Evolutionary conservation across 192 early-diverging fungal species (phyloP).

Genomic region (Coemansia sp.): DNA sequence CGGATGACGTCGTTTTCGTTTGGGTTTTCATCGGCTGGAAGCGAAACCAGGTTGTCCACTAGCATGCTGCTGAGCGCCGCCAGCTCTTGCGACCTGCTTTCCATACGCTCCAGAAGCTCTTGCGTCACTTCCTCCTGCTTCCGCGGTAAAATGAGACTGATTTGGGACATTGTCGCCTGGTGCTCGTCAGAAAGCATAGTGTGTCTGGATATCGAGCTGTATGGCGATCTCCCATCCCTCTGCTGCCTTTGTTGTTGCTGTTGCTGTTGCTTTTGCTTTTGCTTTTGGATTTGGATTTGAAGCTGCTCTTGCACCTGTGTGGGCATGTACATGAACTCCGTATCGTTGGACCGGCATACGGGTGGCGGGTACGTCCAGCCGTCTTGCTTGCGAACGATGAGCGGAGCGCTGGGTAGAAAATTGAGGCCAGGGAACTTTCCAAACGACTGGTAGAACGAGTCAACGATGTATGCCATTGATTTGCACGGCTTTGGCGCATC

Average conservation of each 20-base stretch:
- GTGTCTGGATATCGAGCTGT: not conserved
- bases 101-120: slow-evolving; percentile 15
- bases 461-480: slow-evolving; percentile 21
- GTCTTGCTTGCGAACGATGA: slow-evolving; percentile 4
- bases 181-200: not conserved
- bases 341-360: slow-evolving; percentile 4
- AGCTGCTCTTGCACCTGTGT: not conserved
- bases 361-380: slow-evolving; percentile 24
- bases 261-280: too few relatives aligned
- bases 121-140: not conserved
- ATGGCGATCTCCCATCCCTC: not conserved
- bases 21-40: slow-evolving; percentile 24
- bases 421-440: slow-evolving; percentile 7
- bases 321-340: not conserved
- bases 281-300: not conserved
- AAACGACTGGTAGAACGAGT: slow-evolving; percentile 14
- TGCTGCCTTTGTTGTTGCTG: too few relatives aligned
- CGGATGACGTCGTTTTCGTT: slow-evolving; percentile 16
- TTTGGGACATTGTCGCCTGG: not conserved
- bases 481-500: not conserved
- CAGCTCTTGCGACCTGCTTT: slow-evolving; percentile 17
- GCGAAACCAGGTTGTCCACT: slow-evolving; percentile 21
- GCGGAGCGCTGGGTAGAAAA: slow-evolving; percentile 15
- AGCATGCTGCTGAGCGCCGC: slow-evolving; percentile 26
- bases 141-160: not conserved